Evolutionary conservation across 345 rosid species (phyloP).

Genomic region (Barbarea vulgaris): DNA sequence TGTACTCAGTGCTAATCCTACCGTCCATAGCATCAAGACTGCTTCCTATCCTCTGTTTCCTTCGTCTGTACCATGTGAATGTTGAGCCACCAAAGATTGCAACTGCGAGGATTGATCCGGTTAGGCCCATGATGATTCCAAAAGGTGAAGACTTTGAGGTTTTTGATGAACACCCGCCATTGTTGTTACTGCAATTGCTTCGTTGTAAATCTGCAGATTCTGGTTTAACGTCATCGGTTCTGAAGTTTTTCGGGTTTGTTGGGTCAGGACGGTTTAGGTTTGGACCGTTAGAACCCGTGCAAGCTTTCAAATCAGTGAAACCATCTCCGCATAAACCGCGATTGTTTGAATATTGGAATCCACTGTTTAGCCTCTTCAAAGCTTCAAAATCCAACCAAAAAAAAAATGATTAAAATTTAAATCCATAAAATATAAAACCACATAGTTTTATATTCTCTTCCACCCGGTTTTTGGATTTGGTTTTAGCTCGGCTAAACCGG

Average conservation of each 20-base stretch:
- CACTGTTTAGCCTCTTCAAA: conserved; percentile 65
- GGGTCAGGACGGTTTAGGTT: conserved; percentile 68
- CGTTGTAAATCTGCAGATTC: conserved; percentile 62
- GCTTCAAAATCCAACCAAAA: conserved; percentile 51
- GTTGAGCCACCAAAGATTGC: conserved; percentile 51
- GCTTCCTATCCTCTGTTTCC: conserved; percentile 74
- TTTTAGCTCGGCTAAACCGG: not conserved
- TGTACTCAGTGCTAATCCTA: conserved; percentile 70
- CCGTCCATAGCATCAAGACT: conserved; percentile 58
- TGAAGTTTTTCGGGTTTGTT: conserved; percentile 50
- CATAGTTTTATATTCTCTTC: not conserved
- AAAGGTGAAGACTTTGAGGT: conserved; percentile 40
- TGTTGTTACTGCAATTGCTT: conserved; percentile 47
- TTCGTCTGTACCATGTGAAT: conserved; percentile 60
- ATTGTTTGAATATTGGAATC: conserved; percentile 79
- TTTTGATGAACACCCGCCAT: conserved; percentile 37
- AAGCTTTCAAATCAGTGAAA: conserved; percentile 54
- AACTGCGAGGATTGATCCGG: conserved; percentile 49
- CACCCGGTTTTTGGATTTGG: not conserved
- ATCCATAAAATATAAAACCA: too few relatives aligned
- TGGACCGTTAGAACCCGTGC: conserved; percentile 46
- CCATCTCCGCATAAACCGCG: conserved; percentile 76
- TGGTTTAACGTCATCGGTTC: conserved; percentile 51
- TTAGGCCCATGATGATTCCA: conserved; percentile 53
- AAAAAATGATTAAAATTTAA: too few relatives aligned